Evolutionary conservation across 305 asterid species (phyloP).

Genomic region (Rubia tinctorum): DNA sequence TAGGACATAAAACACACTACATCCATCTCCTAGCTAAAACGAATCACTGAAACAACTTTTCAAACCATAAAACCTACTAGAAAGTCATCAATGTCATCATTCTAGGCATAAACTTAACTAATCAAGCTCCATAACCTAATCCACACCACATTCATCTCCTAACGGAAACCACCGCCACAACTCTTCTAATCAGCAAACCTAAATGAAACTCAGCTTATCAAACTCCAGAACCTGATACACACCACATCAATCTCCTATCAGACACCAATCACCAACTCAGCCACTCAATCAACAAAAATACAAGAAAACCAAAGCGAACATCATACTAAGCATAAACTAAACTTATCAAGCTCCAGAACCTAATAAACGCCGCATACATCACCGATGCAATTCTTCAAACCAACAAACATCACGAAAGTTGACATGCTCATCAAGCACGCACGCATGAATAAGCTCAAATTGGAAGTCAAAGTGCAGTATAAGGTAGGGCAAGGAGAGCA

Average conservation of each 20-base stretch:
- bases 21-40: neutral
- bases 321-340: neutral
- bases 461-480: neutral
- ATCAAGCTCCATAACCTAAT: too few species aligned
- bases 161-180: neutral
- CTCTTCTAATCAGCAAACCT: neutral
- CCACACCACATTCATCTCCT: neutral
- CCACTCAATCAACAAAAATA: too few species aligned
- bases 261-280: neutral
- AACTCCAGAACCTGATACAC: neutral
- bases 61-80: neutral
- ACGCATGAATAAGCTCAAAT: neutral
- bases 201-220: neutral
- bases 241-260: neutral
- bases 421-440: neutral
- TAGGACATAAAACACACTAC: neutral
- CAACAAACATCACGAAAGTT: neutral
- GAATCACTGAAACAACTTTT: neutral
- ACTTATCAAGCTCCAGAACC: neutral
- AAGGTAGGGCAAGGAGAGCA: constrained; percentile 4
- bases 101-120: neutral
- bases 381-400: neutral
- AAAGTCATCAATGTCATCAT: neutral
- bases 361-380: neutral
- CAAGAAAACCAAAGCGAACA: too few species aligned